Evolutionary conservation across 1,284 basidiomycete genomes (phyloP).

Genomic region (Kalmanozyma brasiliensis): DNA sequence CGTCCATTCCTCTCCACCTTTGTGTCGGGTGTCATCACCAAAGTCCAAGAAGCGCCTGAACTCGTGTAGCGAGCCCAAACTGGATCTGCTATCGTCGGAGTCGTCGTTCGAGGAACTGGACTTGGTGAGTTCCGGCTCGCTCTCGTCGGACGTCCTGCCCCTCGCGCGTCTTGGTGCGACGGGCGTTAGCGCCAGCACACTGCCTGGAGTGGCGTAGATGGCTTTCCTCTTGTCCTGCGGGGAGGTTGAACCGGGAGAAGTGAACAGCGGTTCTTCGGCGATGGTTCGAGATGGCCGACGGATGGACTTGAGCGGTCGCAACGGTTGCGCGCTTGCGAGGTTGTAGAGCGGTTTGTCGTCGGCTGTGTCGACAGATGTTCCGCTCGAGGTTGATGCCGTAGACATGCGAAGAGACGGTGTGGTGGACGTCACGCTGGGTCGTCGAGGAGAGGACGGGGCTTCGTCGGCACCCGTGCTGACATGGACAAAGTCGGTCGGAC

Average conservation of each 20-base stretch:
- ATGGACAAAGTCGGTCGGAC: constrained; percentile 34
- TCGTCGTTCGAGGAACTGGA: constrained; percentile 28
- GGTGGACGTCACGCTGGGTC: constrained; percentile 7
- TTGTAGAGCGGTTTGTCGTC: constrained; percentile 17
- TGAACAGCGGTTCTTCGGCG: neutral
- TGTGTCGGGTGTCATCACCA: constrained; percentile 3
- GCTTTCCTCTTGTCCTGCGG: constrained; percentile 39
- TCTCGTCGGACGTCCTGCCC: constrained; percentile 1
- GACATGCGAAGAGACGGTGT: constrained; percentile 14
- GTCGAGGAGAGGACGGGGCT: constrained; percentile 8
- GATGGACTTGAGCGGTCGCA: constrained; percentile 33
- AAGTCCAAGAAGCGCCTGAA: constrained; percentile 27
- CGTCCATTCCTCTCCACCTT: constrained; percentile 14
- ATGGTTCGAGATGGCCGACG: constrained; percentile 17
- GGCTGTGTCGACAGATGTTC: neutral
- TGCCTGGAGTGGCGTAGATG: constrained; percentile 19
- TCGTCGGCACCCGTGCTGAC: constrained; percentile 20
- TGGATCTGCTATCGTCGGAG: constrained; percentile 21
- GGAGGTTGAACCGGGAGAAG: constrained; percentile 7
- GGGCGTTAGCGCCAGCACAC: constrained; percentile 20
- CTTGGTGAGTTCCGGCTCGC: constrained; percentile 29
- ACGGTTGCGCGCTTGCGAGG: constrained; percentile 9
- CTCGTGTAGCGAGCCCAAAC: constrained; percentile 25
- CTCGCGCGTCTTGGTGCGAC: constrained; percentile 10
- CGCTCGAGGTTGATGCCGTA: constrained; percentile 4